These are phyloP conservation scores for Podosphaera fusca DNA, from an alignment of 2,329 filamentous ascomycete genomes.

Conservation along the genomic window DNA sequence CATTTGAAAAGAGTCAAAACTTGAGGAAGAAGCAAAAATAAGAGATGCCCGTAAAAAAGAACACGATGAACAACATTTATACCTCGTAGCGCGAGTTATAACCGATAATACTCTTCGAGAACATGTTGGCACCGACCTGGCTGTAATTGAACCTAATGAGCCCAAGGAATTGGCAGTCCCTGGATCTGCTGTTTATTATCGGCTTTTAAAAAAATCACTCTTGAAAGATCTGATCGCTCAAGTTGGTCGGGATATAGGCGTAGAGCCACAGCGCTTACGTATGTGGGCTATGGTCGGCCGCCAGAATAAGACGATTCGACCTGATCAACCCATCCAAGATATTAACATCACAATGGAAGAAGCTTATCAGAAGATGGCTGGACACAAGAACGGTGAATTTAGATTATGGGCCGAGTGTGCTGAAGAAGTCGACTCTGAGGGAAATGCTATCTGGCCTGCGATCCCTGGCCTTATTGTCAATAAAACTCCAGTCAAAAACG, in stretches of 20 bases:
- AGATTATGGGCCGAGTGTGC: slow-evolving; percentile 72
- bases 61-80: slow-evolving; percentile 81
- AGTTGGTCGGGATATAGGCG: slow-evolving; percentile 45
- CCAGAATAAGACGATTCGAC: slow-evolving; percentile 87
- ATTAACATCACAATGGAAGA: slow-evolving; percentile 58
- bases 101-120: slow-evolving; percentile 59
- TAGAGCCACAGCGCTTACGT: slow-evolving; percentile 48
- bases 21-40: slow-evolving; percentile 61
- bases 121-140: slow-evolving; percentile 69
- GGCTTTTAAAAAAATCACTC: slow-evolving; percentile 50
- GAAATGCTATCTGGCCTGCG: slow-evolving; percentile 48
- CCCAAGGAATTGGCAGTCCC: slow-evolving; percentile 23
- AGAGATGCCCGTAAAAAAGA: slow-evolving; percentile 65
- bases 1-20: slow-evolving; percentile 31
- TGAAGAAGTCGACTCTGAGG: slow-evolving; percentile 40
- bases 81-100: slow-evolving; percentile 63
- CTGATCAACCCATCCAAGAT: slow-evolving; percentile 69
- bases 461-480: slow-evolving; percentile 30
- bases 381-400: slow-evolving; percentile 42
- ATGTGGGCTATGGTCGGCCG: slow-evolving; percentile 97
- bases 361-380: slow-evolving; percentile 39
- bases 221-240: slow-evolving; percentile 50
- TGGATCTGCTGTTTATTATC: slow-evolving; percentile 48
- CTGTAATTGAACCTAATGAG: slow-evolving; percentile 35
- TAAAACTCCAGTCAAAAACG: slow-evolving; percentile 32